Percentiles rank a stretch among this genome's conserved stretches.
Evolutionary conservation across 2,329 filamentous ascomycete species (phyloP).

Genomic region (Arthrobotrys pseudoclavata): DNA sequence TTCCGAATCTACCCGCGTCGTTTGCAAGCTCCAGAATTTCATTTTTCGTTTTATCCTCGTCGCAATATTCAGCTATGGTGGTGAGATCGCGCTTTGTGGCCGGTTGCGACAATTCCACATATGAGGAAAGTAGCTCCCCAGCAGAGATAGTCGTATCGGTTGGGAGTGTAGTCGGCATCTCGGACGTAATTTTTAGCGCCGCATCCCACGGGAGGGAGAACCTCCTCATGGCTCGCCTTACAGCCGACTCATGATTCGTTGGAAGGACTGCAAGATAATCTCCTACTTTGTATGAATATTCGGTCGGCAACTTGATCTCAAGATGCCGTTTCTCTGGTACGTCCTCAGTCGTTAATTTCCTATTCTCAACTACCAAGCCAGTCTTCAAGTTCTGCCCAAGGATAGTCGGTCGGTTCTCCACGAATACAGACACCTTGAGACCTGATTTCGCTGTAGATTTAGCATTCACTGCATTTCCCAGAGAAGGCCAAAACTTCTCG

Average conservation of each 20-base stretch:
- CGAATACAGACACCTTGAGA: conserved; percentile 60
- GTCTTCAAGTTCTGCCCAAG: conserved; percentile 76
- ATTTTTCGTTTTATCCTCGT: conserved; percentile 69
- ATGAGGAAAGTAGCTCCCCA: conserved; percentile 75
- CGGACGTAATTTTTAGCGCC: conserved; percentile 73
- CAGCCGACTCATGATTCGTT: conserved; percentile 75
- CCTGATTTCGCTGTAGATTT: conserved; percentile 63
- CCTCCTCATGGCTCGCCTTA: conserved; percentile 74
- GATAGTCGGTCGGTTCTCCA: conserved; percentile 69
- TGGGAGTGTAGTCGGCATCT: conserved; percentile 71
- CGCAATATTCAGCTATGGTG: conserved; percentile 69
- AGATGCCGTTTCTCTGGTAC: conserved; percentile 75
- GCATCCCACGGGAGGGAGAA: conserved; percentile 80
- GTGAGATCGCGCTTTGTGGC: conserved; percentile 76
- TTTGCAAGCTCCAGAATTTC: conserved; percentile 70
- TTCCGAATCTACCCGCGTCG: conserved; percentile 67
- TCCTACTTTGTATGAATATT: conserved; percentile 77
- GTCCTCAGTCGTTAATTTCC: conserved; percentile 70
- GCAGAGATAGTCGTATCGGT: conserved; percentile 73
- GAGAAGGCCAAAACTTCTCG: conserved; percentile 70
- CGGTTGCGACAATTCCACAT: conserved; percentile 80
- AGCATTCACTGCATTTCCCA: conserved; percentile 66
- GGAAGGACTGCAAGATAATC: conserved; percentile 83
- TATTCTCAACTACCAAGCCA: conserved; percentile 72
- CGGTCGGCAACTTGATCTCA: conserved; percentile 76